Base-by-base conservation (phyloP, 2,329 filamentous ascomycete genomes). In the Ophiocordyceps unilateralis region DNA sequence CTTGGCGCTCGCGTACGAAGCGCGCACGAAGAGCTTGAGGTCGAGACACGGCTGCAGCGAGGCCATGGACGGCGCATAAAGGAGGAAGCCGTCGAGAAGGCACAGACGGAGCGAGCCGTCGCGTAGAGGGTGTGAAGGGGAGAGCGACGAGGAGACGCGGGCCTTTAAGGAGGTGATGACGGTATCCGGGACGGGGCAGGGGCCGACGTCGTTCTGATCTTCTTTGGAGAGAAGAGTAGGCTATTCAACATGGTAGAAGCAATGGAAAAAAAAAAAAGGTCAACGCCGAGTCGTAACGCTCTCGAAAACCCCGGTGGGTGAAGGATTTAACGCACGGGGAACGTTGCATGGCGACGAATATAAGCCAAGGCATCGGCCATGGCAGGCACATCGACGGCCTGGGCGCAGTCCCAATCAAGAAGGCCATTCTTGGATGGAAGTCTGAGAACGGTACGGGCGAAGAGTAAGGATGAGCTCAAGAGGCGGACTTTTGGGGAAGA, bases 341-440 rank as follows among this genome's bases (percentile, higher is more conserved):
- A 74, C 14, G 65, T 66, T 44, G 85, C 88, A 37, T 83, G 67
- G 30, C 69, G 50, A 40, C 75, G 78, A 51, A 95, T 83, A 55
- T 91, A 74, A 37, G 65, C 54, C 7, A 98, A 69, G 0, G 83
- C 74, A 5, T 69, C 62, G 15, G 72, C 66, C 57, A 96, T 78
- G 42, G 72, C 71, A 0, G 72, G 66, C 23, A 94, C 69, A 50
- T 88, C 74, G 44, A 98, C 66, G 9, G 88, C 72, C 49, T 80
- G 82, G 15, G 84, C 68, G 53, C 88, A 94, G 61, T 98, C 91
- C 89, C 91, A 96, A 64, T 98, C 88, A 49, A 82, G 68, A 12
- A 94, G 65, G 14, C 71, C 76, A 46, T 78, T 54, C 49, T 65
- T 74, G 17, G 57, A 61, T 5, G 76, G 75, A 2, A 79, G 60